Evolutionary conservation across 495 filamentous ascomycete genomes (phyloP).

Genomic region (Lasiosphaeria miniovina): DNA sequence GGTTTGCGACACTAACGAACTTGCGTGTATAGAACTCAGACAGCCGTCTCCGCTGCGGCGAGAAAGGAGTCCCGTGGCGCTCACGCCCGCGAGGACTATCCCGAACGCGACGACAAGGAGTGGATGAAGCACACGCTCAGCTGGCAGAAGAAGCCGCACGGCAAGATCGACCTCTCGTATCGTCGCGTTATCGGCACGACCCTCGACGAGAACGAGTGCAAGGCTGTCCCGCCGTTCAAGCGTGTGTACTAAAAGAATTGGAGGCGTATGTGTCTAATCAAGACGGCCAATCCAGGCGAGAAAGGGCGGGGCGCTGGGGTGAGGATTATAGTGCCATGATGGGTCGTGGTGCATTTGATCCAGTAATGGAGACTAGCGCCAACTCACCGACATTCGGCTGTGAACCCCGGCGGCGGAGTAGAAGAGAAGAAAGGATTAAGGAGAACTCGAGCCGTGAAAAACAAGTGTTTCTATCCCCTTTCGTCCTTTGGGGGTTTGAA

Average conservation of each 20-base stretch:
- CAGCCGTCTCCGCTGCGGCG: slow-evolving; percentile 77
- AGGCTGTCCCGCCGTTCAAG: slow-evolving; percentile 83
- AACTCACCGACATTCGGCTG: too few species aligned
- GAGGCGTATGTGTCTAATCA: too few species aligned
- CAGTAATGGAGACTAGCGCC: too few species aligned
- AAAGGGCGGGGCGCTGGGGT: too few species aligned
- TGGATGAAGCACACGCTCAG: slow-evolving; percentile 99
- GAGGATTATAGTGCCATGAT: too few species aligned
- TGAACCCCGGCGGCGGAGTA: too few species aligned
- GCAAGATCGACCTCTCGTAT: slow-evolving; percentile 73
- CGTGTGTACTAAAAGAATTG: slow-evolving; percentile 62
- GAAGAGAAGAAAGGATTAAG: too few species aligned
- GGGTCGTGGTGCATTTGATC: too few species aligned
- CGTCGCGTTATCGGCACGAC: slow-evolving; percentile 72
- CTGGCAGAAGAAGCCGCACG: slow-evolving; percentile 87
- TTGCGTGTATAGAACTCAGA: slow-evolving; percentile 62
- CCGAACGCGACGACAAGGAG: slow-evolving; percentile 84
- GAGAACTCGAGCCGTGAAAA: background rate
- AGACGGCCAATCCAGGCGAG: too few species aligned
- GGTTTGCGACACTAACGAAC: background rate
- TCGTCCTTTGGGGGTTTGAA: background rate
- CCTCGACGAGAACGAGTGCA: slow-evolving; percentile 86
- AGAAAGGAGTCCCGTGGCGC: slow-evolving; percentile 93
- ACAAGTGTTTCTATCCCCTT: background rate
- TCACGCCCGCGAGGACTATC: slow-evolving; percentile 92